Percentiles rank a stretch among this genome's conserved stretches.
Evolutionary conservation across 1,284 basidiomycete species (phyloP).

Genomic region (Xerocomus amazonicus): DNA sequence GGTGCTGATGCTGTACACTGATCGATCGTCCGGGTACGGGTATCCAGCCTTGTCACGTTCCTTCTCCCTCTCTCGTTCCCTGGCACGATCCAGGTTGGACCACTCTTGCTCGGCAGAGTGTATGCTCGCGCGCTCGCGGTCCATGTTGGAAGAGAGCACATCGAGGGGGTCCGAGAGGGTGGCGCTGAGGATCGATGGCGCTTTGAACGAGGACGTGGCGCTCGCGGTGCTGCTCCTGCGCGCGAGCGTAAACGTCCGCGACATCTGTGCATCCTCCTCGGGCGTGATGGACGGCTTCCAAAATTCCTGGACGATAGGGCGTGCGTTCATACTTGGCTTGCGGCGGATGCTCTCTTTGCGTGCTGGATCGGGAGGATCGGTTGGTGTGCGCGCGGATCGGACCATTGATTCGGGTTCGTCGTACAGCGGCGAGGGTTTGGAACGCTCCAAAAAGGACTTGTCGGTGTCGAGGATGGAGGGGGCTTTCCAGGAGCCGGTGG

Average conservation of each 20-base stretch:
- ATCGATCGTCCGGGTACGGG: slow-evolving; percentile 23
- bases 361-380: slow-evolving; percentile 22
- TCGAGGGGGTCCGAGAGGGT: slow-evolving; percentile 29
- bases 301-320: slow-evolving; percentile 33
- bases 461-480: slow-evolving; percentile 27
- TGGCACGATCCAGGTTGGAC: slow-evolving; percentile 18
- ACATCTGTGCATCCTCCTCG: slow-evolving; percentile 40
- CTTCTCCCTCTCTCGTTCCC: slow-evolving; percentile 10
- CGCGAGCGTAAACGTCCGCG: slow-evolving; percentile 34
- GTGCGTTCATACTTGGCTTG: slow-evolving; percentile 27
- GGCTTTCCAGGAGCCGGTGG: slow-evolving; percentile 27
- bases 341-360: slow-evolving; percentile 30
- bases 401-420: slow-evolving; percentile 28
- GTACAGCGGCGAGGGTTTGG: slow-evolving; percentile 17
- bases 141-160: slow-evolving; percentile 13
- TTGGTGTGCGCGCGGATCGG: slow-evolving; percentile 15
- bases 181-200: slow-evolving; percentile 31
- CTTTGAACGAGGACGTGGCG: slow-evolving; percentile 33
- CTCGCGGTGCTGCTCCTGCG: slow-evolving; percentile 40
- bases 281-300: slow-evolving; percentile 45
- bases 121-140: slow-evolving; percentile 27
- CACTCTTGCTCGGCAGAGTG: slow-evolving; percentile 31
- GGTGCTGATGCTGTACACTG: background rate
- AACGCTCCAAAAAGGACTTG: slow-evolving; percentile 19
- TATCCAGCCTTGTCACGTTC: slow-evolving; percentile 9